phyloP scores from a whole-genome alignment of 2,329 filamentous ascomycete species.

The Rachicladosporium sp. region DNA sequence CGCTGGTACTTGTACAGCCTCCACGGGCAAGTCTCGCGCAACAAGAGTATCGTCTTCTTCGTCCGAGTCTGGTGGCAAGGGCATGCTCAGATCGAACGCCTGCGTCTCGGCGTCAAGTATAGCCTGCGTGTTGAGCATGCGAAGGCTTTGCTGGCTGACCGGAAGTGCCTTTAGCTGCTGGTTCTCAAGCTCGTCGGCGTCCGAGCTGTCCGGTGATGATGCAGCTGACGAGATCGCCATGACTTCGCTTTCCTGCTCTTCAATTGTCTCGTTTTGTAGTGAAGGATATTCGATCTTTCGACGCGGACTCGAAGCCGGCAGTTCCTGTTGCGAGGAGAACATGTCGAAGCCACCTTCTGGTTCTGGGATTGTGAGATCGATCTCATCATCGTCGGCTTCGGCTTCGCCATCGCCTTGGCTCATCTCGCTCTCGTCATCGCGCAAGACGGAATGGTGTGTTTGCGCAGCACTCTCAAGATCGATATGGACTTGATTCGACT shows the following conservation, averaged over 20 bases:
- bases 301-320: background rate
- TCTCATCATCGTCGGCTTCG: conserved; percentile 2
- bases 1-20: background rate
- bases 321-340: conserved; percentile 8
- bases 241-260: too few species aligned
- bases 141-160: conserved; percentile 5
- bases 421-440: too few species aligned
- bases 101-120: conserved; percentile 22
- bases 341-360: conserved; percentile 16
- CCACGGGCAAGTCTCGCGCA: background rate
- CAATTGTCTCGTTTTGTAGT: too few species aligned
- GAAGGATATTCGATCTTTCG: conserved; percentile 1
- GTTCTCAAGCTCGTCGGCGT: conserved; percentile 1
- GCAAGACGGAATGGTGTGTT: too few species aligned
- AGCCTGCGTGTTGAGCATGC: conserved; percentile 19
- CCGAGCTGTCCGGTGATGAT: too few species aligned
- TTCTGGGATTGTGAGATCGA: conserved; percentile 16
- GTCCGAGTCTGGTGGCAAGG: conserved; percentile 13
- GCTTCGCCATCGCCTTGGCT: background rate
- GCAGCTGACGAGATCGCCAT: too few species aligned
- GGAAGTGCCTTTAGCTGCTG: background rate
- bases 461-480: too few species aligned
- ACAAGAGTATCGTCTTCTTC: conserved; percentile 3
- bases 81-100: conserved; percentile 17
- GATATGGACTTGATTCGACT: too few species aligned